Conservation (phyloP, 2,329 filamentous ascomycete genomes). For the Fusarium graminum region DNA sequence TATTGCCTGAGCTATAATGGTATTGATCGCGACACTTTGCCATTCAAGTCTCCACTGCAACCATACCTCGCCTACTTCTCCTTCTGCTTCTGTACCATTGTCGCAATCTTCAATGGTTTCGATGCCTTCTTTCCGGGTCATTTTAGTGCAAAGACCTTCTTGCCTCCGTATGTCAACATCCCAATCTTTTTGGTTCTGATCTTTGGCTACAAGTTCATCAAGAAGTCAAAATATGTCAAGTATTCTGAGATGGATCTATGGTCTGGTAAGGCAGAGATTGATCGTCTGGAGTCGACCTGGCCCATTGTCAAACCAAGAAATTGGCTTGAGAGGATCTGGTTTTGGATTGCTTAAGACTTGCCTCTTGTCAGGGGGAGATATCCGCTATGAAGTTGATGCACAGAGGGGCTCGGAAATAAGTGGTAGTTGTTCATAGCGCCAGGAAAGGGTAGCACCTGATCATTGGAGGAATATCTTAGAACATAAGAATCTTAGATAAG, state of each 20-base stretch:
- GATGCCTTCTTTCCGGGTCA: conserved; percentile 75
- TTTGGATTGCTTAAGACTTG: conserved; percentile 12
- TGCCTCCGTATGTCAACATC: conserved; percentile 73
- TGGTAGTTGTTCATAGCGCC: too few species aligned
- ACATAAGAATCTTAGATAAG: too few species aligned
- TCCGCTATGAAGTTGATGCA: too few species aligned
- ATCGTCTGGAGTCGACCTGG: conserved; percentile 66
- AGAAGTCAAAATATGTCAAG: conserved; percentile 25
- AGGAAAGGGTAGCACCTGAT: too few species aligned
- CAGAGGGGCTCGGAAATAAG: too few species aligned
- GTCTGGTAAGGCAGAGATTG: conserved; percentile 48
- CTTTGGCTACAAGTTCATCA: conserved; percentile 64
- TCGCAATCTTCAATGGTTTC: conserved; percentile 81
- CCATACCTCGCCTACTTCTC: conserved; percentile 74
- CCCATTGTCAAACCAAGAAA: conserved; percentile 64
- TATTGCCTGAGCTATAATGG: conserved; percentile 66
- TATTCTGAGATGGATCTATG: conserved; percentile 36
- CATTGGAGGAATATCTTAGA: too few species aligned
- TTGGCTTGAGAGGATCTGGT: conserved; percentile 26
- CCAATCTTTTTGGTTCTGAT: conserved; percentile 71
- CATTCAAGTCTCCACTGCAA: conserved; percentile 66
- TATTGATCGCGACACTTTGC: conserved; percentile 59
- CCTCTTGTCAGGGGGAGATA: neutral
- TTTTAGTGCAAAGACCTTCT: conserved; percentile 73
- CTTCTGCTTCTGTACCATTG: conserved; percentile 68